Conservation (phyloP, 2,329 filamentous ascomycete species). For the Ceratocystis destructans region DNA sequence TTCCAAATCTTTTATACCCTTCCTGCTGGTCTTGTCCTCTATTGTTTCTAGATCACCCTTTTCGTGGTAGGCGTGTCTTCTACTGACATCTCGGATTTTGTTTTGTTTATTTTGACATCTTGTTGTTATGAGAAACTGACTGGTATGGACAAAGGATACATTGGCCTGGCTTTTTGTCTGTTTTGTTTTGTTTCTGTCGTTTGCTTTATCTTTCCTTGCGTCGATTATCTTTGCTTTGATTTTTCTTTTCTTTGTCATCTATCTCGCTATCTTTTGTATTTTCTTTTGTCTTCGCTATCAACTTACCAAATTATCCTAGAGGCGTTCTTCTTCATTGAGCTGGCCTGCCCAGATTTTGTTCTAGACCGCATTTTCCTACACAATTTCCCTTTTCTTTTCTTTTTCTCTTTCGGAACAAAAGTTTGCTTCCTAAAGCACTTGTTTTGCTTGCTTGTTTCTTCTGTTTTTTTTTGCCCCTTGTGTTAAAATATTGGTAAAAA, state of each 20-base stretch:
- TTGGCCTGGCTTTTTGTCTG: conserved; percentile 2
- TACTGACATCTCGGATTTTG: conserved; percentile 2
- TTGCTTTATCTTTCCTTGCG: conserved; percentile 3
- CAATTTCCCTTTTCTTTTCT: not conserved
- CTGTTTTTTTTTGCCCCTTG: not conserved
- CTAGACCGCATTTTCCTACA: conserved; percentile 3
- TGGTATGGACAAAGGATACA: conserved; percentile 11
- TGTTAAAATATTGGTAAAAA: not conserved
- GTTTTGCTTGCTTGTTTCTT: not conserved
- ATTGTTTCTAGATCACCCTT: not conserved
- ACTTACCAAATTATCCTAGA: not conserved
- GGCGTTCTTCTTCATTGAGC: conserved; percentile 8
- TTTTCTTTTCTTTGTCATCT: not conserved
- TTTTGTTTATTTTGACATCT: conserved; percentile 4
- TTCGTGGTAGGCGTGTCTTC: not conserved
- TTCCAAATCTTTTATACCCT: conserved; percentile 6
- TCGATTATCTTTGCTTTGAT: not conserved
- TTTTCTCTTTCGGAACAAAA: conserved; percentile 4
- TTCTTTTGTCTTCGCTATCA: conserved; percentile 4
- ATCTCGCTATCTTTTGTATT: not conserved
- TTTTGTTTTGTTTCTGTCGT: not conserved
- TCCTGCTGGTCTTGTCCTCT: not conserved
- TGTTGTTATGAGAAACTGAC: conserved; percentile 8
- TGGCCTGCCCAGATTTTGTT: conserved; percentile 6
- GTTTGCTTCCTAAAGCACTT: not conserved